Conservation (phyloP, 2,329 filamentous ascomycete genomes). For the Neoascochyta sp. region DNA sequence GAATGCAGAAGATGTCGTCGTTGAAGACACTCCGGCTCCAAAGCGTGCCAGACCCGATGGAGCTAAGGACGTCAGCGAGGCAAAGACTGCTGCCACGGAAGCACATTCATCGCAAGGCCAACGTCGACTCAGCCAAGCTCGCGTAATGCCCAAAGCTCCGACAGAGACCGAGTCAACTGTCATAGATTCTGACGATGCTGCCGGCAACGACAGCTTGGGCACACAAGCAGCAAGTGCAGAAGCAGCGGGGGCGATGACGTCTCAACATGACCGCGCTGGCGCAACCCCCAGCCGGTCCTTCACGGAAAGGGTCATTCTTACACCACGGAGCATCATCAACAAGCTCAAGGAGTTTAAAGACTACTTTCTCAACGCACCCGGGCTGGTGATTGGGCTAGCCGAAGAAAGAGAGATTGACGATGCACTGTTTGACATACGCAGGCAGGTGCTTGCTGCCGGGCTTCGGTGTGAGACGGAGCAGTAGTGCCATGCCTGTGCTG, state of each 20-base stretch:
- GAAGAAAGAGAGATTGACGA: conserved; percentile 72
- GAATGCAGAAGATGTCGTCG: conserved; percentile 19
- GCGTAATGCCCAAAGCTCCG: conserved; percentile 18
- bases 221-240: conserved; percentile 8
- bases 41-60: conserved; percentile 24
- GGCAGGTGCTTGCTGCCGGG: conserved; percentile 68
- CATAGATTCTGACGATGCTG: conserved; percentile 4
- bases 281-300: conserved; percentile 30
- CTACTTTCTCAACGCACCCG: conserved; percentile 52
- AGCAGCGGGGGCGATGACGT: conserved; percentile 2
- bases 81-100: conserved; percentile 10
- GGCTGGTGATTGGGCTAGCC: conserved; percentile 57
- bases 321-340: conserved; percentile 51
- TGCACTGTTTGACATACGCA: conserved; percentile 73
- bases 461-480: conserved; percentile 43
- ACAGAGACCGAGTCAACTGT: conserved; percentile 3
- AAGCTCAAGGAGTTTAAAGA: conserved; percentile 44
- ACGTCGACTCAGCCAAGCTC: conserved; percentile 23
- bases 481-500: no score
- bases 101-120: conserved; percentile 13
- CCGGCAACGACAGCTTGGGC: conserved; percentile 3
- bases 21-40: conserved; percentile 25
- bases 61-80: conserved; percentile 31
- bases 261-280: conserved; percentile 4
- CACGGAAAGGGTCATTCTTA: conserved; percentile 35